Evolutionary conservation across 495 filamentous ascomycete species (phyloP), one percentile per base, ranked within the genome.

Genomic region (Recurvomyces mirabilis): DNA sequence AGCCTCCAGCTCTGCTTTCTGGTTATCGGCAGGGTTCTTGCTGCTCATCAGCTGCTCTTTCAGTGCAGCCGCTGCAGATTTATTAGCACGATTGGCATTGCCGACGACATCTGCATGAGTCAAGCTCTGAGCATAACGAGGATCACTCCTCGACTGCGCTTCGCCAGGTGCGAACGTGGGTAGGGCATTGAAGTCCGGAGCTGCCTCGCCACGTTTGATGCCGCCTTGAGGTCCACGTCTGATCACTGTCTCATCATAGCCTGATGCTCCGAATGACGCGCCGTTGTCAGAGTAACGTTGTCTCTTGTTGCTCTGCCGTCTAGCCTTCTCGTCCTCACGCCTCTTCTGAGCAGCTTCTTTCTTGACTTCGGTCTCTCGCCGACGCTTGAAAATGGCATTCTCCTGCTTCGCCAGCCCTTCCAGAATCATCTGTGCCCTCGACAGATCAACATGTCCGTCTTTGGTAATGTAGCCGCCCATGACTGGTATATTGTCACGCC

Each of bases 381-480:
- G 75, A 43, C 88, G 77, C 30, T 70, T 71, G 64, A 99, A 99
- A 51, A 99, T 99, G 17, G 81, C 82, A 57, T 89, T 86, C 65
- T 99, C 91, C 59, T 95, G 88, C 57, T 89, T 93, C 7, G 85
- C 89, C 9, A 99, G 72, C 1, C 86, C 88, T 49, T 80, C 72
- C 23, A 99, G 68, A 52, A 99, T 94, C 49, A 80, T 73, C 55
- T 99, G 91, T 5, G 85, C 87, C 46, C 81, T 78, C 29, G 81
- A 75, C 17, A 99, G 70, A 46, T 95, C 82, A 46, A 95, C 87
- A 53, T 81, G 77, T 4, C 91, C 91, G 68, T 99, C 91, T 57
- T 89, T 82, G 33, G 91, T 96, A 30, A 99, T 66, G 59, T 96
- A 99, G 2, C 87, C 88, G 26, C 82, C 86, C 93, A 96, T 96